These are phyloP conservation scores for Colletotrichum trifolii DNA, from an alignment of 2,329 filamentous ascomycete species.

Conservation along the genomic window DNA sequence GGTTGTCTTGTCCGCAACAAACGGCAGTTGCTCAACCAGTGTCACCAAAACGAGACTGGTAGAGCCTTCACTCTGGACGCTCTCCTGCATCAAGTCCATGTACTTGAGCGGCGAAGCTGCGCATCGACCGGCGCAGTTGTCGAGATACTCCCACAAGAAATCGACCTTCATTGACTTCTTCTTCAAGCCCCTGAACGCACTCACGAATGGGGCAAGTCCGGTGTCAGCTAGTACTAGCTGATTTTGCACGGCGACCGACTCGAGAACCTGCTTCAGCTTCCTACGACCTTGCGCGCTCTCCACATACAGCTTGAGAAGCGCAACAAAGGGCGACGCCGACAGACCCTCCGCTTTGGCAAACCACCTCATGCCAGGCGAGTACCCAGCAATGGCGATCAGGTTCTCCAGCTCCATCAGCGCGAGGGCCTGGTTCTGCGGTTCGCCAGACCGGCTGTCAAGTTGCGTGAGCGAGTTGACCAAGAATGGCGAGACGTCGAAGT, in stretches of 20 bases:
- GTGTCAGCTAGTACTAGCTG: conserved; percentile 69
- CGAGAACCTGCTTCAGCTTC: conserved; percentile 57
- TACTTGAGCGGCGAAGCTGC: conserved; percentile 84
- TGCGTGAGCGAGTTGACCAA: conserved; percentile 75
- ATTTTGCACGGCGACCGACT: conserved; percentile 71
- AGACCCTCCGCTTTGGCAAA: conserved; percentile 79
- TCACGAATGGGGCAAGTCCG: conserved; percentile 60
- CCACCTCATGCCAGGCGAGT: conserved; percentile 89
- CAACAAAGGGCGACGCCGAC: conserved; percentile 76
- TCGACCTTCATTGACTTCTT: conserved; percentile 47
- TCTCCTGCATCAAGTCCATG: conserved; percentile 73
- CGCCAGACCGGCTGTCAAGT: conserved; percentile 65
- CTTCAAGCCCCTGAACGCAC: conserved; percentile 48
- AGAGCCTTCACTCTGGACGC: conserved; percentile 46
- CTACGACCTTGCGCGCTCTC: conserved; percentile 27
- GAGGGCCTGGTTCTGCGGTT: conserved; percentile 63
- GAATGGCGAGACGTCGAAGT: conserved; percentile 86
- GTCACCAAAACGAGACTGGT: conserved; percentile 76
- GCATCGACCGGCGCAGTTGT: conserved; percentile 84
- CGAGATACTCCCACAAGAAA: conserved; percentile 76
- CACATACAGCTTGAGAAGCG: conserved; percentile 65
- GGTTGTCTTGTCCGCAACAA: conserved; percentile 63
- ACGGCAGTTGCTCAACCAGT: conserved; percentile 82
- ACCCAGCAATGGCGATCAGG: conserved; percentile 81
- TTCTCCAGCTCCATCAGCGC: conserved; percentile 82